These are phyloP conservation scores for Sphaerulina musiva DNA, from an alignment of 2,329 filamentous ascomycete genomes.

Conservation along the genomic window DNA sequence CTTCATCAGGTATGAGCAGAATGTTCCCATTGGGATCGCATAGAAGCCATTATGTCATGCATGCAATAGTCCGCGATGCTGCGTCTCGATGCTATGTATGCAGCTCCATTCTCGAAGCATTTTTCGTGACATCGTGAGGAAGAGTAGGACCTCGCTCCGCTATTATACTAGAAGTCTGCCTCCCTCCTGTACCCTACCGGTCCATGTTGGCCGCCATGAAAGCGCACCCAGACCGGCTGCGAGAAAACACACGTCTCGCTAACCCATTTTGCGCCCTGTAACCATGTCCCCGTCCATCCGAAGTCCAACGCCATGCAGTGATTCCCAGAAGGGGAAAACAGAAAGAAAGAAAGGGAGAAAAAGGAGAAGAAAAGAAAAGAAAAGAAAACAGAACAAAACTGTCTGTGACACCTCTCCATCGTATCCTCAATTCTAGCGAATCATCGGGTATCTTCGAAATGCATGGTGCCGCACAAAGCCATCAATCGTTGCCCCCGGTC, in stretches of 20 bases:
- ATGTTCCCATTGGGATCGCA: too few relatives aligned
- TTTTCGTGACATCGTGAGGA: slow-evolving; percentile 8
- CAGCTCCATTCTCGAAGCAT: background rate
- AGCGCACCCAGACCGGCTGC: slow-evolving; percentile 4
- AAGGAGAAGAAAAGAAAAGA: too few relatives aligned
- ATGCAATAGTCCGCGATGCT: background rate
- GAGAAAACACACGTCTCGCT: background rate
- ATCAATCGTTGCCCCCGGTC: slow-evolving; percentile 5
- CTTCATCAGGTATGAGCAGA: too few relatives aligned
- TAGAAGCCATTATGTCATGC: too few relatives aligned
- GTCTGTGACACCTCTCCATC: slow-evolving; percentile 9
- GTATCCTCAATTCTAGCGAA: slow-evolving; percentile 9
- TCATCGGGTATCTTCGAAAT: slow-evolving; percentile 15
- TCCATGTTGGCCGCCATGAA: background rate
- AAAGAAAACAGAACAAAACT: background rate
- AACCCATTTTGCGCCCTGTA: slow-evolving; percentile 3
- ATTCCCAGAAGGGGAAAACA: background rate
- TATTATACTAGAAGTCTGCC: background rate
- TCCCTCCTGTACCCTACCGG: background rate
- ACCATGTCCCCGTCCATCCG: background rate
- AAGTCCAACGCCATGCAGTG: slow-evolving; percentile 8
- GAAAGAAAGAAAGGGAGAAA: too few relatives aligned
- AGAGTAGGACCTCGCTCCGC: background rate
- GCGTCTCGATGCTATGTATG: background rate
- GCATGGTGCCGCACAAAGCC: slow-evolving; percentile 9